A percentile compares a stretch with the other conserved stretches of the same genome.
Evolutionary conservation across 129 eudicot genomes (phyloP).

Genomic region (Flaveria brownii): DNA sequence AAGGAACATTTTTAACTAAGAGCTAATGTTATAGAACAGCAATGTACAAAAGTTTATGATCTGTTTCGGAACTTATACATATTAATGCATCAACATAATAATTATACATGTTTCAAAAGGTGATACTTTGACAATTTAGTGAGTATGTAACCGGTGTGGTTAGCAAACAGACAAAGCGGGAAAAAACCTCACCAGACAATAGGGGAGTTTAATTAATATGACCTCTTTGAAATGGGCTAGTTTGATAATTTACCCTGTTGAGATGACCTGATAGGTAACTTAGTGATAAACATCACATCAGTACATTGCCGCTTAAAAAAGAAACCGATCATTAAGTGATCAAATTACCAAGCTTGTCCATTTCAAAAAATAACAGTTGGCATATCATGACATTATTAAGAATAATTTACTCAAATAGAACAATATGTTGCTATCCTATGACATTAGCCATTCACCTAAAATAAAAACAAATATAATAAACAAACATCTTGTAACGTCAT

Average conservation of each 20-base stretch:
- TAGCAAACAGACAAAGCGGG: not conserved
- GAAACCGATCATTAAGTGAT: not conserved
- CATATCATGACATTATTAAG: not conserved
- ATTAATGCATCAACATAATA: not conserved
- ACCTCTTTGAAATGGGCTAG: not conserved
- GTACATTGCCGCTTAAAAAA: not conserved
- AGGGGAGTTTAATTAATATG: not conserved
- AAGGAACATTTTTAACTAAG: too few species aligned
- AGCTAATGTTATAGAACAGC: not conserved
- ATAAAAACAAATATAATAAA: not conserved
- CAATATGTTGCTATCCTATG: too few species aligned
- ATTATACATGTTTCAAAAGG: not conserved
- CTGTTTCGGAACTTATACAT: not conserved
- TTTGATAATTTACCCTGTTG: not conserved
- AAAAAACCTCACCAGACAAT: not conserved
- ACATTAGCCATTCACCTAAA: not conserved
- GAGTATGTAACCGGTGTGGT: not conserved
- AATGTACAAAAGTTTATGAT: not conserved
- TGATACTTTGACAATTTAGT: not conserved
- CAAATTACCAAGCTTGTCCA: not conserved
- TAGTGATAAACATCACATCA: not conserved
- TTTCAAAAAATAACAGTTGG: not conserved
- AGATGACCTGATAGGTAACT: not conserved
- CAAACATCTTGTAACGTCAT: not conserved
- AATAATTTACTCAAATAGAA: not conserved